These are phyloP conservation scores for Toxicodendron radicans DNA, from an alignment of 345 rosid genomes.

Conservation along the genomic window DNA sequence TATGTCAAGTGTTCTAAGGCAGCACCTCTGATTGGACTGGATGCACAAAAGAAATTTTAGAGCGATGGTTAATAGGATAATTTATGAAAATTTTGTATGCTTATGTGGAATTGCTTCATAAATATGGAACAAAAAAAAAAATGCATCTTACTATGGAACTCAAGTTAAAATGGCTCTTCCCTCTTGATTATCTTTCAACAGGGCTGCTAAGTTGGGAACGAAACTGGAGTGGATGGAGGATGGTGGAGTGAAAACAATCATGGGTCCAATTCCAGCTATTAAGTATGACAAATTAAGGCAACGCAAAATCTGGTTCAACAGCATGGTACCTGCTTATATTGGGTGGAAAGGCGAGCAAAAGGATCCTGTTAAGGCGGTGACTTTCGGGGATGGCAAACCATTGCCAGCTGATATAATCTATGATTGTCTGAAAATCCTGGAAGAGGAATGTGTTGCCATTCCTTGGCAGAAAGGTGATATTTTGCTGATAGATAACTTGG, in stretches of 20 bases:
- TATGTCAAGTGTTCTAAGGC: too few relatives aligned
- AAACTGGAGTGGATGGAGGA: slow-evolving; percentile 78
- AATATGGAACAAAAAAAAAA: too few relatives aligned
- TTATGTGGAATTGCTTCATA: neutral
- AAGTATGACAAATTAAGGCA: slow-evolving; percentile 59
- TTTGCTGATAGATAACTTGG: slow-evolving; percentile 78
- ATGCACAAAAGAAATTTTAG: too few relatives aligned
- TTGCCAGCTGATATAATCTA: slow-evolving; percentile 60
- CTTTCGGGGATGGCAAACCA: slow-evolving; percentile 68
- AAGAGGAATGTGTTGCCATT: slow-evolving; percentile 72
- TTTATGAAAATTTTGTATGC: too few relatives aligned
- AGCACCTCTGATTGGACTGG: too few relatives aligned
- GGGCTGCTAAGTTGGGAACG: slow-evolving; percentile 80
- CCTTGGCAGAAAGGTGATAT: slow-evolving; percentile 95
- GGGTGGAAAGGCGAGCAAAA: slow-evolving; percentile 84
- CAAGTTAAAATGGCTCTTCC: too few relatives aligned
- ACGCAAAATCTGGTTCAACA: slow-evolving; percentile 86
- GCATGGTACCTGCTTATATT: slow-evolving; percentile 90
- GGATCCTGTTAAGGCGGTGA: slow-evolving; percentile 70
- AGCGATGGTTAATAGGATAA: too few relatives aligned
- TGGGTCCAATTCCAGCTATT: slow-evolving; percentile 89
- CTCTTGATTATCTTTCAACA: slow-evolving; percentile 26
- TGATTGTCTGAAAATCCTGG: slow-evolving; percentile 64
- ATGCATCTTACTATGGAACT: neutral
- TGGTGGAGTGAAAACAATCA: slow-evolving; percentile 72